Base-by-base conservation (phyloP, 371 early-diverging fungal species). In the Mortierella sp. region DNA sequence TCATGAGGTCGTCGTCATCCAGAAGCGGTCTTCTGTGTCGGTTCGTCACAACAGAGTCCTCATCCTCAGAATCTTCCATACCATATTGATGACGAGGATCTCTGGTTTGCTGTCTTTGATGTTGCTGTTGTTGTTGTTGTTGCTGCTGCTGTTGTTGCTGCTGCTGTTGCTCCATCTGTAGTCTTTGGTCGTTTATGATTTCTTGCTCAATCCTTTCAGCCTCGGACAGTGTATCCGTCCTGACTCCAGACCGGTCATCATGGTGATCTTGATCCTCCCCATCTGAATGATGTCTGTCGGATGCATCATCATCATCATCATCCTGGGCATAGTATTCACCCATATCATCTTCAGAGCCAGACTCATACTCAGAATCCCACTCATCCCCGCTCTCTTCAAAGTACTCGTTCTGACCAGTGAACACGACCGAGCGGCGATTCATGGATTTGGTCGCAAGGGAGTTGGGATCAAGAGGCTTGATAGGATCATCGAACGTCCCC, bases 321-420 rank as follows among this genome's bases (percentile, higher is more conserved):
- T 82, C 78, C 21, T 76, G 41, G 16, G 71, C 82, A 51, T 83
- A 82, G 27, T 73, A 78, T 34, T 65, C 67, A 19, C 67, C 79
- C 46, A 71, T 50, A 24, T 61, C 70, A 29, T 62, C 64, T 1
- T 65, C 60, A 10, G 39, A 56, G 16, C 54, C 72, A 17, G 63
- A 60, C 6, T 71, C 73, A 34, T 57, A 54, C 29, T 78, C 80
- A 24, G 80, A 78, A 17, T 79, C 79, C 64, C 83, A 81, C 49
- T 83, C 81, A 17, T 74, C 67, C 37, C 73, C 73, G 37, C 73
- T 72, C 1, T 58, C 73, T 13, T 58, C 77, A 27, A 76, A 57
- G 44, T 51, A 76, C 12, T 69, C 70, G 51, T 76, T 65, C 29
- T 76, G 70, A 39, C 57, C 34, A 13, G 52, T 61, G 29, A 76